A percentile compares a stretch with the other conserved stretches of the same genome.
Evolutionary conservation across 352 stramenopile species (phyloP).

Genomic region (Phytopythium sindhum): DNA sequence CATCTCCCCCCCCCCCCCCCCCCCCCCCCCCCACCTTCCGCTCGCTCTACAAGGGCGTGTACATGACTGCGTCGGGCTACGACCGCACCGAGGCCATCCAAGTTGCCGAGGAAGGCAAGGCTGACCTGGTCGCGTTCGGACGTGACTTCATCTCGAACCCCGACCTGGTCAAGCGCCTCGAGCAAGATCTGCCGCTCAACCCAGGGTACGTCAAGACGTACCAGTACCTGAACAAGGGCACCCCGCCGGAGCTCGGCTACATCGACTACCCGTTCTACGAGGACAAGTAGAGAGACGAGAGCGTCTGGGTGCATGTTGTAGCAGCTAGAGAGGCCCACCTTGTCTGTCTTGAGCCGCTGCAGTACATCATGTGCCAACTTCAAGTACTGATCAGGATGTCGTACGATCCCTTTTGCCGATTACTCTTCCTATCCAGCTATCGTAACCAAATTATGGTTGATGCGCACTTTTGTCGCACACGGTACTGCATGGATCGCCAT

Average conservation of each 20-base stretch:
- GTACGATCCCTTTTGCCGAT: not conserved
- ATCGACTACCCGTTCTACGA: constrained; percentile 35
- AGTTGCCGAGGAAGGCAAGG: constrained; percentile 19
- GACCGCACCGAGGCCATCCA: constrained; percentile 14
- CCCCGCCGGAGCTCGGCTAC: constrained; percentile 24
- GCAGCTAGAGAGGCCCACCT: not conserved
- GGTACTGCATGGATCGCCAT: not conserved
- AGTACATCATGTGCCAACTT: too few relatives aligned
- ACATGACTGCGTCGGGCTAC: constrained; percentile 27
- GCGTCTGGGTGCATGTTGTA: too few relatives aligned
- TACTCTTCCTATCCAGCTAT: not conserved
- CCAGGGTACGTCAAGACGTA: constrained; percentile 16
- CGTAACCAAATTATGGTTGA: not conserved
- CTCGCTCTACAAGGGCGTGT: constrained; percentile 27
- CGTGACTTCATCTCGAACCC: constrained; percentile 49
- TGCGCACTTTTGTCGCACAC: not conserved
- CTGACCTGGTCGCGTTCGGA: constrained; percentile 37
- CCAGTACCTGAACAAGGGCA: constrained; percentile 16
- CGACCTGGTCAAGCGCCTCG: constrained; percentile 38
- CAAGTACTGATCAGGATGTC: not conserved
- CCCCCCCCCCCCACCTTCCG: constrained; percentile 15
- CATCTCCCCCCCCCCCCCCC: too few relatives aligned
- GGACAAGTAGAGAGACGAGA: constrained; percentile 4
- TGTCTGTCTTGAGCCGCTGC: too few relatives aligned
- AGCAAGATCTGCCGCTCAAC: constrained; percentile 22